phyloP scores from a whole-genome alignment of 306 rosid genomes.

The Acmispon strigosus region DNA sequence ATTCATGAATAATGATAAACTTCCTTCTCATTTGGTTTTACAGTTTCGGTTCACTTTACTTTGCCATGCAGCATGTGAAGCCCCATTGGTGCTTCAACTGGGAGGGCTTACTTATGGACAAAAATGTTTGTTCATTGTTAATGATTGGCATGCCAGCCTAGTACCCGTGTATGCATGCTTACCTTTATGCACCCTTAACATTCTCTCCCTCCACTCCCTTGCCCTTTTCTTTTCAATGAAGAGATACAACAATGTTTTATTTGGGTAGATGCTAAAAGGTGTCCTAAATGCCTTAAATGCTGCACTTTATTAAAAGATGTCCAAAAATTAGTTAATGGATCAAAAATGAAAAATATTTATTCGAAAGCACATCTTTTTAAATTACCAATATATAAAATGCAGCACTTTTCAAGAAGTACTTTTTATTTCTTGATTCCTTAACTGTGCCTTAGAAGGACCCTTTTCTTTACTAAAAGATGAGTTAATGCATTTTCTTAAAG shows the following conservation, averaged over 20 bases:
- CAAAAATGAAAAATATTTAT: too few species aligned
- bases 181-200: background rate
- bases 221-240: background rate
- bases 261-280: too few species aligned
- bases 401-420: too few species aligned
- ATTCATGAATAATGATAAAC: conserved; percentile 30
- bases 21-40: conserved; percentile 50
- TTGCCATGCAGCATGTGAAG: conserved; percentile 92
- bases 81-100: conserved; percentile 81
- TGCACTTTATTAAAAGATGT: too few species aligned
- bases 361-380: too few species aligned
- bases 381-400: too few species aligned
- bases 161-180: conserved; percentile 63
- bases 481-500: background rate
- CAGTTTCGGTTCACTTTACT: conserved; percentile 98
- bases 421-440: too few species aligned
- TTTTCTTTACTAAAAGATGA: background rate
- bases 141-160: conserved; percentile 96
- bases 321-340: too few species aligned
- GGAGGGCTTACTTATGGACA: conserved; percentile 84
- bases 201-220: background rate
- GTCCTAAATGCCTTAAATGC: too few species aligned
- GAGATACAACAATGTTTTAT: background rate
- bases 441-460: too few species aligned
- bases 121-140: conserved; percentile 61